These are phyloP conservation scores for Xylariaceae sp. DNA, from an alignment of 2,329 filamentous ascomycete genomes.

Conservation along the genomic window DNA sequence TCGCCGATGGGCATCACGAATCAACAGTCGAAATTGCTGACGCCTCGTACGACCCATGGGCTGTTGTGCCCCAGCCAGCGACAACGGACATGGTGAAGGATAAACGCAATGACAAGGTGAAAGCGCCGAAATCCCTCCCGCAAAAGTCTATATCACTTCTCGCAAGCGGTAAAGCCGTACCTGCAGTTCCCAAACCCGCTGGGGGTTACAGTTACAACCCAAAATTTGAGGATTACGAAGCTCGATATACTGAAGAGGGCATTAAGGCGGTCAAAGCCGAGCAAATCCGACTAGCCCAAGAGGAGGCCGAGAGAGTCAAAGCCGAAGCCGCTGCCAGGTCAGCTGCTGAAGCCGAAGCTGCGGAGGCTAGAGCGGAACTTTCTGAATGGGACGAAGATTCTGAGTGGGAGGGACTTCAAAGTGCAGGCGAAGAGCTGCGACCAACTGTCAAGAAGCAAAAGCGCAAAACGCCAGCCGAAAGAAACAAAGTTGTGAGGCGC, in stretches of 20 bases:
- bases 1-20: constrained; percentile 69
- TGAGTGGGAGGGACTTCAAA: constrained; percentile 86
- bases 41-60: constrained; percentile 77
- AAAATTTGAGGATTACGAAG: constrained; percentile 76
- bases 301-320: constrained; percentile 60
- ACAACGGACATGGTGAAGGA: constrained; percentile 30
- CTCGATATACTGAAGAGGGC: constrained; percentile 67
- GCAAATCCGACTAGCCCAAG: constrained; percentile 62
- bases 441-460: constrained; percentile 68
- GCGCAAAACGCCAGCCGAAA: constrained; percentile 78
- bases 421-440: constrained; percentile 63
- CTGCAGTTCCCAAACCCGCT: constrained; percentile 71
- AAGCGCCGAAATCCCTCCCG: constrained; percentile 69
- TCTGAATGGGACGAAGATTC: constrained; percentile 80
- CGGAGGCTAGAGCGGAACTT: constrained; percentile 58
- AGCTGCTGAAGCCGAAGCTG: constrained; percentile 68
- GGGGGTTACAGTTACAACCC: constrained; percentile 93
- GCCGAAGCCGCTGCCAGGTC: constrained; percentile 63
- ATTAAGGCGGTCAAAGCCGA: constrained; percentile 75
- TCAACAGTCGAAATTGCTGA: constrained; percentile 50
- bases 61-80: constrained; percentile 36
- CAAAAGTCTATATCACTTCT: constrained; percentile 74
- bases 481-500: constrained; percentile 81
- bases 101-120: constrained; percentile 48
- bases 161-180: constrained; percentile 73